Evolutionary conservation across 768 basidiomycete genomes (phyloP).

Genomic region (Brasilioporus rufonigricans): DNA sequence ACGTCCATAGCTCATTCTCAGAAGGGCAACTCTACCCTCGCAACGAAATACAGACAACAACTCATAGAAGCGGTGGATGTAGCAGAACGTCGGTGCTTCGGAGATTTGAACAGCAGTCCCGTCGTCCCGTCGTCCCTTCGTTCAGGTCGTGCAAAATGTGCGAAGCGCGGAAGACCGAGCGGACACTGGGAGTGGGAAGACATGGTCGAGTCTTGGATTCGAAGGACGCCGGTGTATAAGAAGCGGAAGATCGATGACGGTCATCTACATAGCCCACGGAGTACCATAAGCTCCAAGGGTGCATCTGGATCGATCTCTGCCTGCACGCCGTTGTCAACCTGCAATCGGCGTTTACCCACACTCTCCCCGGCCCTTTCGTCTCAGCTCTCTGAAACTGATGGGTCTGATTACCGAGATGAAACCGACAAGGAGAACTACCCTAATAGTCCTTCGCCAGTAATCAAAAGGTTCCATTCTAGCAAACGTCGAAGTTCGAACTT

Average conservation of each 20-base stretch:
- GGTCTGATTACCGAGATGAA: slow-evolving; percentile 22
- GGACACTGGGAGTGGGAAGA: slow-evolving; percentile 51
- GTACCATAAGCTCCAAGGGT: background rate
- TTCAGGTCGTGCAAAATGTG: slow-evolving; percentile 1
- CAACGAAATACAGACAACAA: slow-evolving; percentile 36
- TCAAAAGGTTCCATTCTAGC: slow-evolving; percentile 8
- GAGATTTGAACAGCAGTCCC: slow-evolving; percentile 19
- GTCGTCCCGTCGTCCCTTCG: slow-evolving; percentile 8
- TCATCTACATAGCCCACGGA: background rate
- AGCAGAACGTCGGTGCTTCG: slow-evolving; percentile 51
- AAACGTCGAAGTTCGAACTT: slow-evolving; percentile 33
- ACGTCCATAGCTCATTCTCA: slow-evolving; percentile 23
- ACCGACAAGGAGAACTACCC: slow-evolving; percentile 21
- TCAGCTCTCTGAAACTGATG: slow-evolving; percentile 14
- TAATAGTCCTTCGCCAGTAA: slow-evolving; percentile 3
- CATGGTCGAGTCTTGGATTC: slow-evolving; percentile 44
- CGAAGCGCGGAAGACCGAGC: slow-evolving; percentile 15
- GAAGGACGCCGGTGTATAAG: slow-evolving; percentile 33
- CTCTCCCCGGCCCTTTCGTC: slow-evolving; percentile 12
- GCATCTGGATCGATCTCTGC: background rate
- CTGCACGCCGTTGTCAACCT: background rate
- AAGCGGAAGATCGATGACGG: slow-evolving; percentile 15
- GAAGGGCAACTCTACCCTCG: slow-evolving; percentile 20
- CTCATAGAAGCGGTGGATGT: slow-evolving; percentile 48
- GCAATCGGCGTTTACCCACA: background rate